These are phyloP conservation scores for Acer yangbiense DNA, from an alignment of 345 rosid genomes.

Conservation along the genomic window DNA sequence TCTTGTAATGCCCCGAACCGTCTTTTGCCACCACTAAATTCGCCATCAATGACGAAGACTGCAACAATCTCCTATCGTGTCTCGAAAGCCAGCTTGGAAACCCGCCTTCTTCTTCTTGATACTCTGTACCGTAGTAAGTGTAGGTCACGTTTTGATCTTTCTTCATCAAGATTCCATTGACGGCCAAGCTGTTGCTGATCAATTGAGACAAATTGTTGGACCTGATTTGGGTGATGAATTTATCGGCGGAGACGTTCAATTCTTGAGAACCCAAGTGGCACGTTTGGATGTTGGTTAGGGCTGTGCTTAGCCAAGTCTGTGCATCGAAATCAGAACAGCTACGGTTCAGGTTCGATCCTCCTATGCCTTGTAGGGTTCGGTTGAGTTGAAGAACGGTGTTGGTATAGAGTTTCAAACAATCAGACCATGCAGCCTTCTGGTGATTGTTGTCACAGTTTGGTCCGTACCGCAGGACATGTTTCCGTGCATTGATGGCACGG, in stretches of 20 bases:
- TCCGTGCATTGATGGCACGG: conserved; percentile 39
- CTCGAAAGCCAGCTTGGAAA: conserved; percentile 52
- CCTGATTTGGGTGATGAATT: conserved; percentile 46
- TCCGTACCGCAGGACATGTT: conserved; percentile 29
- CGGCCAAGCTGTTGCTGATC: conserved; percentile 64
- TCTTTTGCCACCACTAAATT: conserved; percentile 64
- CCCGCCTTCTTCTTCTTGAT: neutral
- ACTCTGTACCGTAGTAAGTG: neutral
- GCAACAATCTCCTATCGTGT: conserved; percentile 39
- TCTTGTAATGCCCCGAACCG: conserved; percentile 59
- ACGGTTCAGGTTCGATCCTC: neutral
- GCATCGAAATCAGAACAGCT: conserved; percentile 59
- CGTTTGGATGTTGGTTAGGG: conserved; percentile 75
- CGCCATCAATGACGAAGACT: conserved; percentile 36
- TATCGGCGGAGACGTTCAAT: conserved; percentile 47
- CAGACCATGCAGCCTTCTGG: conserved; percentile 54
- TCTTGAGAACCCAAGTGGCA: conserved; percentile 63
- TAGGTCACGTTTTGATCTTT: conserved; percentile 6
- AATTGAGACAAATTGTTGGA: conserved; percentile 50
- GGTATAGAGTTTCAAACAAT: conserved; percentile 64
- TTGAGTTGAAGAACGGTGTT: conserved; percentile 63
- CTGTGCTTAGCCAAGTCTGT: conserved; percentile 90
- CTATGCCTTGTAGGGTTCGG: conserved; percentile 50
- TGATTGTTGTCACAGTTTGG: conserved; percentile 29
- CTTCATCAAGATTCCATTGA: conserved; percentile 48